Base-by-base conservation (phyloP, 2,329 filamentous ascomycete species). In the Arthrinium puccinioides region DNA sequence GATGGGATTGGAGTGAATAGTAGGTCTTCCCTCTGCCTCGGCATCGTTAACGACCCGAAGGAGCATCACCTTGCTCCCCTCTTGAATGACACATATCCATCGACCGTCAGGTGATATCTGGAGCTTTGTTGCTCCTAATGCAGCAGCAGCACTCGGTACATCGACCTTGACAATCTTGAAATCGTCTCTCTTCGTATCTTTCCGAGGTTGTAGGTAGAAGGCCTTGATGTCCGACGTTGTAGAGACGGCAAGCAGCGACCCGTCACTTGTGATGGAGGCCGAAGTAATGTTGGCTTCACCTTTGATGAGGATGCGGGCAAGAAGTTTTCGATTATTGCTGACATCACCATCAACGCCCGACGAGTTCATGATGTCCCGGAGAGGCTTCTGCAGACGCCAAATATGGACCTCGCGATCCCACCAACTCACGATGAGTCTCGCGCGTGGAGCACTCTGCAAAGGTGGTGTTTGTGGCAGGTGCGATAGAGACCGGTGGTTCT, bases 361-460 rank as follows among this genome's bases (percentile, higher is more conserved):
- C 15, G 51, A 49, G 29, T 65, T 57, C 30, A 70, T 56, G 18
- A 78, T 59, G 27, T 72, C 63, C 21, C 60, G 60, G 13, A 72
- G 60, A 5, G 70, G 60, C 41, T 61, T 63, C 32, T 55, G 63
- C 13, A 79, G 52, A 26, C 67, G 75, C 88, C 89, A 98, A 43
- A 98, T 75, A 48, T 84, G 81, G 33, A 97, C 70, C 56, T 94
- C 85, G 39, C 84, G 75, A 46, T 90, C 86, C 87, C 89, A 97
- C 85, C 88, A 97, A 57, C 86, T 87, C 52, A 92, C 76, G 19
- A 98, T 65, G 16, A 96, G 66, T 33, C 92, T 77, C 29, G 81
- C 80, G 28, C 74, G 74, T 2, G 81, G 69, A 4, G 89, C 84
- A 47, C 86, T 89, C 24, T 76, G 67, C 7, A 96, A 59, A 3